Conservation (phyloP, 768 basidiomycete genomes). For the Pleurotus citrinopileatus region DNA sequence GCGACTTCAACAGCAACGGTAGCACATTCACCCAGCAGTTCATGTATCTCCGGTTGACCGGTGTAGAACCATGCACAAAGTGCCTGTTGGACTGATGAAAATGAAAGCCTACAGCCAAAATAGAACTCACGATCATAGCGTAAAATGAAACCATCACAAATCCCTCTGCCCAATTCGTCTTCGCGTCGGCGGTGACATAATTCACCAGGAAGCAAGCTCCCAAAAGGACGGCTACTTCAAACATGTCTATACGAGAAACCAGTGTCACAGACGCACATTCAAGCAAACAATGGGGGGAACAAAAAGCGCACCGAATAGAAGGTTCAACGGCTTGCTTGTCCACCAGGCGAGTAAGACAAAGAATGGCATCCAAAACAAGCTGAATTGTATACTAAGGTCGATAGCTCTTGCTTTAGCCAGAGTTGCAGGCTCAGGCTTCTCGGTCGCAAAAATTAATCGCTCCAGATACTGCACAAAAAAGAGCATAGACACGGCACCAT, state of each 20-base stretch:
- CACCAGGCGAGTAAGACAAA: constrained; percentile 70
- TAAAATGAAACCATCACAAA: constrained; percentile 66
- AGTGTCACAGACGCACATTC: neutral
- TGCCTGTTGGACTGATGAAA: constrained; percentile 33
- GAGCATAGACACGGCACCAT: constrained; percentile 58
- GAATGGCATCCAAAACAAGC: constrained; percentile 77
- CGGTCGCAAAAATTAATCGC: constrained; percentile 31
- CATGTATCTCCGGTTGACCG: constrained; percentile 48
- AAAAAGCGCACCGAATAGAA: constrained; percentile 59
- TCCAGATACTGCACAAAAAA: constrained; percentile 50
- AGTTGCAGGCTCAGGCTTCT: constrained; percentile 39
- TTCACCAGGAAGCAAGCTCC: constrained; percentile 76
- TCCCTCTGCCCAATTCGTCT: constrained; percentile 81
- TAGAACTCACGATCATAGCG: constrained; percentile 52
- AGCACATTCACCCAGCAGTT: constrained; percentile 37
- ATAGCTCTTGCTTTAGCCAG: constrained; percentile 69
- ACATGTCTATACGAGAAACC: constrained; percentile 44
- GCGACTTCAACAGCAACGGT: constrained; percentile 35
- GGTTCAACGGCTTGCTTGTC: constrained; percentile 51
- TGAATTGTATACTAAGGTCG: constrained; percentile 77
- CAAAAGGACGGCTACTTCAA: constrained; percentile 62
- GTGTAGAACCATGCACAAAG: constrained; percentile 67
- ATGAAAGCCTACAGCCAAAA: neutral
- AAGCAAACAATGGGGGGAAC: neutral
- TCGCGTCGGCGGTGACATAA: constrained; percentile 74